Evolutionary conservation across 768 basidiomycete genomes (phyloP).

Genomic region (Rhodocollybia butyracea): DNA sequence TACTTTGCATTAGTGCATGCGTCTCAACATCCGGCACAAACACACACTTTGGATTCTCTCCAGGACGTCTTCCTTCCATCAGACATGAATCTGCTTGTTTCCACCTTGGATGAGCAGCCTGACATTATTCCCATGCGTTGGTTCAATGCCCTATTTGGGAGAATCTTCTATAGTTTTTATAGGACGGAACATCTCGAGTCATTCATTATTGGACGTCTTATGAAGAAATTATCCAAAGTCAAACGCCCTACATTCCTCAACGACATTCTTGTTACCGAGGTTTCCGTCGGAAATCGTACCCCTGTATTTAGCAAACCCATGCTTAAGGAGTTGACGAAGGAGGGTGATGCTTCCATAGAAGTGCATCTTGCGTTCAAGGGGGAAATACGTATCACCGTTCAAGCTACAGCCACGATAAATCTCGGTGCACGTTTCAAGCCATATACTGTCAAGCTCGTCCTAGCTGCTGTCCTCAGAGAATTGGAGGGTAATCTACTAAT

Average conservation of each 20-base stretch:
- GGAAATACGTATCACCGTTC: conserved; percentile 84
- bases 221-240: conserved; percentile 92
- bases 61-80: conserved; percentile 62
- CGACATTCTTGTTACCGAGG: conserved; percentile 84
- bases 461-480: conserved; percentile 85
- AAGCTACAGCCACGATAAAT: conserved; percentile 85
- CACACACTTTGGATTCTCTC: conserved; percentile 58
- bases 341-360: conserved; percentile 90
- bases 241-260: conserved; percentile 85
- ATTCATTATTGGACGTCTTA: conserved; percentile 81
- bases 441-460: conserved; percentile 84
- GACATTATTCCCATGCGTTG: conserved; percentile 97
- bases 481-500: conserved; percentile 89
- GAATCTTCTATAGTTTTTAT: conserved; percentile 91
- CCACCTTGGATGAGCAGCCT: conserved; percentile 86
- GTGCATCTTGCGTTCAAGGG: conserved; percentile 83
- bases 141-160: conserved; percentile 92
- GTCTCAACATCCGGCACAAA: conserved; percentile 58
- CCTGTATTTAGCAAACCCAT: conserved; percentile 95
- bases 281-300: conserved; percentile 79
- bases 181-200: conserved; percentile 78
- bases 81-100: conserved; percentile 83
- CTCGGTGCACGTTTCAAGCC: conserved; percentile 83
- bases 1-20: conserved; percentile 80
- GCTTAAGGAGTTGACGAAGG: conserved; percentile 94